Conservation (phyloP, 352 stramenopile species). For the Blastocystis sp. region DNA sequence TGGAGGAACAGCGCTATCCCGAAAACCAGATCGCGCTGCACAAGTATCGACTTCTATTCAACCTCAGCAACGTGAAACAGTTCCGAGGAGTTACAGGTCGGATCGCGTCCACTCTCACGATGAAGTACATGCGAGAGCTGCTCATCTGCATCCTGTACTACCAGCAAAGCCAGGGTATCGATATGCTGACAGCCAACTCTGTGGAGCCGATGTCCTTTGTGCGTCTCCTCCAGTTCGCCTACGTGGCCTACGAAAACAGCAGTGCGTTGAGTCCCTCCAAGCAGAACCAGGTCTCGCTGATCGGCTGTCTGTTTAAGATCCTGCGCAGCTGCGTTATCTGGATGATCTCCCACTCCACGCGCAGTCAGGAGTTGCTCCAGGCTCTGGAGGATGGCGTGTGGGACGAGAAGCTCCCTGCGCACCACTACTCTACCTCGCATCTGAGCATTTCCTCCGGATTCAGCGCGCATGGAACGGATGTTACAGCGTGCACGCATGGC, state of each 20-base stretch:
- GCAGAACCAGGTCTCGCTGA: not conserved
- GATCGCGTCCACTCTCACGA: not conserved
- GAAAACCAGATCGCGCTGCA: not conserved
- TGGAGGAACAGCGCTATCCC: constrained; percentile 2
- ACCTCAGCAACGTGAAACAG: constrained; percentile 8
- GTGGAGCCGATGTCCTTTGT: not conserved
- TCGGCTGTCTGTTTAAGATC: constrained; percentile 30
- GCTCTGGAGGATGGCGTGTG: not conserved
- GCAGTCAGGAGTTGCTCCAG: not conserved
- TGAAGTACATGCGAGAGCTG: constrained; percentile 34
- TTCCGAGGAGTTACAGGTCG: not conserved
- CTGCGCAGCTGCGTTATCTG: not conserved
- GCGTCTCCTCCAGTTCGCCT: not conserved
- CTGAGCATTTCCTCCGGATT: not conserved
- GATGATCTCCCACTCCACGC: not conserved
- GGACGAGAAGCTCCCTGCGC: not conserved
- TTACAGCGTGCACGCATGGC: not conserved
- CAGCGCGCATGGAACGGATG: not conserved
- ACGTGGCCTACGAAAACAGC: not conserved
- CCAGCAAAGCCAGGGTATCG: not conserved
- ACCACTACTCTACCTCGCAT: not conserved
- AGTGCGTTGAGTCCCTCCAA: not conserved
- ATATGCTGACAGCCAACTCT: not conserved
- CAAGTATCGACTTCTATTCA: constrained; percentile 36
- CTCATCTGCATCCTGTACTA: constrained; percentile 30